Conservation (phyloP, 176 grass and related monocot genomes). For the Oryza brachyantha region DNA sequence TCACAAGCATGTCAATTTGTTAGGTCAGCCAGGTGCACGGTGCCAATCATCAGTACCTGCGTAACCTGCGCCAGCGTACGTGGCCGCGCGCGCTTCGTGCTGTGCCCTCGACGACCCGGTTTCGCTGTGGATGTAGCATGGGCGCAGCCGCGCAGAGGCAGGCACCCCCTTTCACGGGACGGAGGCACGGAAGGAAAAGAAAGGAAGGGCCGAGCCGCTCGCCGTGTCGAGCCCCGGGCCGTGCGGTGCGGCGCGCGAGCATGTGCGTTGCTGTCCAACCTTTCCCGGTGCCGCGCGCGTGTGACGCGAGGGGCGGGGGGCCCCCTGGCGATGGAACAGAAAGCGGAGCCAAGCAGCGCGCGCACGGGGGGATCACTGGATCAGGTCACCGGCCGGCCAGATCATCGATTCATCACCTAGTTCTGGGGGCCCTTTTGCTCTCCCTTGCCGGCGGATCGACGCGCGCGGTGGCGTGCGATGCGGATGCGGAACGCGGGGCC, state of each 20-base stretch:
- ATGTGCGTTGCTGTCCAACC: not conserved
- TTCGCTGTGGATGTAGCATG: not conserved
- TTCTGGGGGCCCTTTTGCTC: not conserved
- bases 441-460: not conserved
- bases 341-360: not conserved
- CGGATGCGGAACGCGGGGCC: too few relatives aligned
- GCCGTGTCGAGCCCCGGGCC: too few relatives aligned
- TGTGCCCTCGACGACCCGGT: not conserved
- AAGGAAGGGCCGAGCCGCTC: too few relatives aligned
- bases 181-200: too few relatives aligned
- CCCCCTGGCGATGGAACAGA: not conserved
- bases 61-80: not conserved
- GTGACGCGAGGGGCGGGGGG: not conserved
- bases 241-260: too few relatives aligned
- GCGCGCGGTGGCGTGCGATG: not conserved
- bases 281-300: not conserved
- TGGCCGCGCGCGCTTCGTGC: not conserved
- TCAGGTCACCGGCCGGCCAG: not conserved
- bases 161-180: too few relatives aligned
- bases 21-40: not conserved
- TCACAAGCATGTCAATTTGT: not conserved
- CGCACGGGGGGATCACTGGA: not conserved
- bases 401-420: not conserved
- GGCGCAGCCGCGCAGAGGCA: too few relatives aligned
- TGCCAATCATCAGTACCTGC: not conserved